Base-by-base conservation (phyloP, 495 filamentous ascomycete species). In the Talaromyces trachyspermus region DNA sequence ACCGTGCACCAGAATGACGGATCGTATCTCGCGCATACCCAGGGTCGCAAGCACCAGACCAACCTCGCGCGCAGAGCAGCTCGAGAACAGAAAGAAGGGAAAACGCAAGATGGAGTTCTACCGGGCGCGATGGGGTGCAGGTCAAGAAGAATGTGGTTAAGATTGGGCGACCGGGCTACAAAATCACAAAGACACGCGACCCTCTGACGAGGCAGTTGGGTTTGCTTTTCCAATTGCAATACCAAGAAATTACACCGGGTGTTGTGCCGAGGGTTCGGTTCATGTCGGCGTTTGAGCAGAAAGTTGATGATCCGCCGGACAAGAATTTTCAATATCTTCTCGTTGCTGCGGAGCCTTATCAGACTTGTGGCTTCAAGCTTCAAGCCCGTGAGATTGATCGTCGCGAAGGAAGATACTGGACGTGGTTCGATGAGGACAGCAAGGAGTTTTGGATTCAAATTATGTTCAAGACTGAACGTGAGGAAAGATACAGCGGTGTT, bases 1-100 rank as follows among this genome's bases (percentile, higher is more conserved):
- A 99, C 92, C 2, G 94, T 97, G n/a, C 92, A 99, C 75, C 92
- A 99, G 58, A 99, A 99, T 68, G 92, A 99, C 71, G 92, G 92
- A 54, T 96, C 91, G 45, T 99, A 99, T 71, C 89, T 99, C 56
- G 90, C 92, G 0, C 92, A 99, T 70, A 99, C 92, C 8, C 92
- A 99, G 68, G 92, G 92, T 40, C 88, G 91, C 55, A 99, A 99
- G 74, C 92, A 99, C 62, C 94, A 97, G 68, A 96, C 92, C 38
- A 99, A 99, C 66, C 85, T 99, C n/a, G 94, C 92, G 14, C 84
- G 92, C 0, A 85, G 92, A 54, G 94, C 94, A 5, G 94, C 92
- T 8, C 80, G 87, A 46, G 92, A 99, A 65, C 85, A 90, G 62
- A 88, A 89, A 60, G 89, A 97, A 54, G 94, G 75, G 11, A 80